phyloP scores from a whole-genome alignment of 306 rosid species.

The Boehmeria nivea region DNA sequence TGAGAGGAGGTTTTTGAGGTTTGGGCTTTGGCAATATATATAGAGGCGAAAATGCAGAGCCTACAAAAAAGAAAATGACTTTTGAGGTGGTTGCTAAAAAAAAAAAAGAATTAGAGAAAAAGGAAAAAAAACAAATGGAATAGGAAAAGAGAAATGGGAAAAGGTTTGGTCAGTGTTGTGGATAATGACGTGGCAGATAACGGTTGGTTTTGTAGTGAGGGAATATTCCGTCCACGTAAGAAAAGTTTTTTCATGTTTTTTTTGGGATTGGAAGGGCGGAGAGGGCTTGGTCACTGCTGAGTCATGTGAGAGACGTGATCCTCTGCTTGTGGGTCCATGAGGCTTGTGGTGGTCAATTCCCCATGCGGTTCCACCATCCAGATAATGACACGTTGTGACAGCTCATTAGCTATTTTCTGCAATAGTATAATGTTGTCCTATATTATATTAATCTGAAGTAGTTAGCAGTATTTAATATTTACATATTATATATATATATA shows the following conservation, averaged over 20 bases:
- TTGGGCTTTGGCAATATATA: conserved; percentile 10
- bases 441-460: too few relatives aligned
- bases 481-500: too few relatives aligned
- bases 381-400: conserved; percentile 11
- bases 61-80: too few relatives aligned
- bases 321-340: not conserved
- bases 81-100: too few relatives aligned
- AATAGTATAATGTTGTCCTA: not conserved
- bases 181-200: conserved; percentile 26
- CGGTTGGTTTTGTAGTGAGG: conserved; percentile 5
- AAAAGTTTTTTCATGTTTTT: not conserved
- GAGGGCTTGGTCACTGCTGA: conserved; percentile 22
- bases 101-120: not conserved
- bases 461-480: too few relatives aligned
- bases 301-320: not conserved
- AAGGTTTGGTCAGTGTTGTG: not conserved
- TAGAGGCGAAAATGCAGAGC: too few relatives aligned
- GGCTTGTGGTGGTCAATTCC: not conserved
- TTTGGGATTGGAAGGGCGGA: not conserved
- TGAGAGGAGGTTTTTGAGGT: conserved; percentile 1
- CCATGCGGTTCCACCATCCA: not conserved
- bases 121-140: not conserved
- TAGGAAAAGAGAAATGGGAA: not conserved
- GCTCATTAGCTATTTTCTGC: not conserved
- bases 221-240: conserved; percentile 30